phyloP scores from a whole-genome alignment of 345 rosid species.

The Rhodomyrtus tomentosa region DNA sequence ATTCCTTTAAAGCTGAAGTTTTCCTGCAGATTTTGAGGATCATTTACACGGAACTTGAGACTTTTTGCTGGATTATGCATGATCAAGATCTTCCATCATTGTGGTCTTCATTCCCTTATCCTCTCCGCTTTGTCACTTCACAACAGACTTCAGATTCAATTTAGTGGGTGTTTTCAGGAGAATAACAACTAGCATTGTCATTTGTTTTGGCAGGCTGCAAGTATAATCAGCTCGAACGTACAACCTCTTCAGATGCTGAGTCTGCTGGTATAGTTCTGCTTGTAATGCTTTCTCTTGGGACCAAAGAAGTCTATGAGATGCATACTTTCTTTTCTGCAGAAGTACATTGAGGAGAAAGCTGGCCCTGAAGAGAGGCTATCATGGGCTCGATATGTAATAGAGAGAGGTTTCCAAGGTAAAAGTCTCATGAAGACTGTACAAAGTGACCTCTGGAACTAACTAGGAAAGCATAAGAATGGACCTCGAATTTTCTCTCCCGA shows the following conservation, averaged over 20 bases:
- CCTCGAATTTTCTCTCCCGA: not conserved
- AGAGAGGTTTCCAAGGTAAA: conserved; percentile 41
- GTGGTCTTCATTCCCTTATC: not conserved
- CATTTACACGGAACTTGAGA: not conserved
- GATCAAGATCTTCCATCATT: not conserved
- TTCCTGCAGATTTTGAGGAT: not conserved
- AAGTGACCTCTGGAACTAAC: not conserved
- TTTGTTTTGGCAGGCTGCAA: conserved; percentile 23
- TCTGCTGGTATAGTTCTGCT: conserved; percentile 17
- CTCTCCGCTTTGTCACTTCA: not conserved
- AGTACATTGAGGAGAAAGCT: conserved; percentile 20
- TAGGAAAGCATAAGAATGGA: not conserved
- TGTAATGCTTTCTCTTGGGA: not conserved
- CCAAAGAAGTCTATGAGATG: not conserved
- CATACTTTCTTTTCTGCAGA: conserved; percentile 12
- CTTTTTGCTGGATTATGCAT: not conserved
- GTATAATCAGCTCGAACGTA: conserved; percentile 34
- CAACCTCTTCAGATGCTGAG: conserved; percentile 43
- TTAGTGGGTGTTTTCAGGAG: not conserved
- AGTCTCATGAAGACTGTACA: not conserved
- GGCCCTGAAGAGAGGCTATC: conserved; percentile 16
- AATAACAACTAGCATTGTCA: not conserved
- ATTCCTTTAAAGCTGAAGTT: not conserved
- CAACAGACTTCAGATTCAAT: not conserved
- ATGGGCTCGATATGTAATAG: conserved; percentile 19